These are phyloP conservation scores for Sesbania bispinosa DNA, from an alignment of 306 rosid species.

Conservation along the genomic window DNA sequence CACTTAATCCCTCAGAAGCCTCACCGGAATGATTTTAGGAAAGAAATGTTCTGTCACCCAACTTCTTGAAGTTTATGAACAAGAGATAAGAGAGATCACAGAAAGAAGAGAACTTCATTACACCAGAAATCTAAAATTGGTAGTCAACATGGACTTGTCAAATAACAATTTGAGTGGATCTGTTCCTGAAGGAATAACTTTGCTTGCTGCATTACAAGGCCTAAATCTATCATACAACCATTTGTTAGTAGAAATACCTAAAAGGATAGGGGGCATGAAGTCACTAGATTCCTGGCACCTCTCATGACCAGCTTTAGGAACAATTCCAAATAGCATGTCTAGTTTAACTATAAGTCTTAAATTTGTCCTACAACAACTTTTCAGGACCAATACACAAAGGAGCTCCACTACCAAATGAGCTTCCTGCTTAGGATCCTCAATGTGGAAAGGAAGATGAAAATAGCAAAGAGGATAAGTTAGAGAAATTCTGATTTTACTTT, in stretches of 20 bases:
- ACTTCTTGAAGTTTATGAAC: background rate
- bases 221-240: conserved; percentile 12
- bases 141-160: conserved; percentile 21
- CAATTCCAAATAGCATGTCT: background rate
- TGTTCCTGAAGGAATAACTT: conserved; percentile 7
- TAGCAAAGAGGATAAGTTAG: background rate
- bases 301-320: conserved; percentile 14
- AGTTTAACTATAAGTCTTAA: background rate
- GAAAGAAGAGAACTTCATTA: conserved; percentile 16
- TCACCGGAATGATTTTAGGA: background rate
- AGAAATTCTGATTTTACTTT: background rate
- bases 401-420: no score
- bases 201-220: background rate
- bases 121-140: background rate
- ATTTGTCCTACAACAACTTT: conserved; percentile 23
- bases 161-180: conserved; percentile 6
- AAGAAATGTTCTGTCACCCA: no score
- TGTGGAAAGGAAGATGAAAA: no score
- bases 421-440: no score
- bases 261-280: background rate
- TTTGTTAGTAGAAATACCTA: background rate
- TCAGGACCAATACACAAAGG: conserved; percentile 11
- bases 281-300: conserved; percentile 18
- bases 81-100: background rate
- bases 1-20: conserved; percentile 18